Evolutionary conservation across 345 rosid species (phyloP).

Genomic region (Salix udensis): DNA sequence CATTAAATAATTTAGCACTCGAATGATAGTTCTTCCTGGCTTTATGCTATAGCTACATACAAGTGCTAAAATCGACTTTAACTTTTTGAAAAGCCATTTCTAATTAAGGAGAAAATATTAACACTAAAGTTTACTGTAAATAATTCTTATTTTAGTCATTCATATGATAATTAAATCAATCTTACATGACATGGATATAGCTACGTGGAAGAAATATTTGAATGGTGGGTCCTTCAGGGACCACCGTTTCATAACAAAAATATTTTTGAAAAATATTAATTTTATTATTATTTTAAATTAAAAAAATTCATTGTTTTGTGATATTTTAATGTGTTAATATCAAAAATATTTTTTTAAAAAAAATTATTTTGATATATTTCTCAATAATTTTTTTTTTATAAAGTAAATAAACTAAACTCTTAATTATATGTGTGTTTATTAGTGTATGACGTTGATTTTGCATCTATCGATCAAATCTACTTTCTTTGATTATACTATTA

Average conservation of each 20-base stretch:
- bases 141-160: neutral
- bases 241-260: neutral
- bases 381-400: too few relatives aligned
- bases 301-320: too few relatives aligned
- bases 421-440: too few relatives aligned
- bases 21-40: neutral
- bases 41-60: neutral
- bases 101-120: neutral
- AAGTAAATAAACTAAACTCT: too few relatives aligned
- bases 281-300: too few relatives aligned
- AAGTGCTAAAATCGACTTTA: neutral
- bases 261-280: too few relatives aligned
- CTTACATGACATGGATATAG: neutral
- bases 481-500: too few relatives aligned
- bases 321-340: accelerated
- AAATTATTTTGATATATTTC: too few relatives aligned
- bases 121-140: neutral
- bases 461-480: too few relatives aligned
- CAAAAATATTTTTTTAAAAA: too few relatives aligned
- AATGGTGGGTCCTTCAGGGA: neutral
- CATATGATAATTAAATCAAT: neutral
- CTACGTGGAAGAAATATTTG: neutral
- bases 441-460: too few relatives aligned
- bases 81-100: neutral
- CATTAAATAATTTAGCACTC: neutral